These are phyloP conservation scores for Asterella californica DNA, from an alignment of 225 moss, liverwort and hornwort species.

Conservation along the genomic window DNA sequence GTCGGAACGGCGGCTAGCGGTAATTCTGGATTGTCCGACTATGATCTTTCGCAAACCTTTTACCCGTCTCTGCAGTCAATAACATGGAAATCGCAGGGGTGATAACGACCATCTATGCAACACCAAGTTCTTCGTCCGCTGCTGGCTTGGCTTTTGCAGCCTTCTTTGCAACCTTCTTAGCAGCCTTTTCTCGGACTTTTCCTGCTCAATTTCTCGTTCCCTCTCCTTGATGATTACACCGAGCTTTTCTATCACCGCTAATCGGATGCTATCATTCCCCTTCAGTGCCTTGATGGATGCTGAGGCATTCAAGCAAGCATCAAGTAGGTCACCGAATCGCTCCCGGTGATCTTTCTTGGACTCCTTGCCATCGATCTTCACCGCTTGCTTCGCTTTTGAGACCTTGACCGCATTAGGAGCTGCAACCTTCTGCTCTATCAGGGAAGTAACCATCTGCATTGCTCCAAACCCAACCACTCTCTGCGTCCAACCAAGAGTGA, in stretches of 20 bases:
- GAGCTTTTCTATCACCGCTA: slow-evolving; percentile 65
- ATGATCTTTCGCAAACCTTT: background rate
- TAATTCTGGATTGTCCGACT: background rate
- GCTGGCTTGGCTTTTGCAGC: slow-evolving; percentile 20
- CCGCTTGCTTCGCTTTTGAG: slow-evolving; percentile 62
- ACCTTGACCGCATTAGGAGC: slow-evolving; percentile 70
- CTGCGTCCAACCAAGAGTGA: slow-evolving; percentile 1
- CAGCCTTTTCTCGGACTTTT: background rate
- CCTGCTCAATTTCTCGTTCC: slow-evolving; percentile 53
- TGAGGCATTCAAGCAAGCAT: slow-evolving; percentile 68
- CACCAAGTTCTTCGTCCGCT: slow-evolving; percentile 10
- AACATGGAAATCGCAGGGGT: background rate
- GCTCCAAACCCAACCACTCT: too few species aligned
- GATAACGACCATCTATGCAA: background rate
- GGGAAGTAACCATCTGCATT: slow-evolving; percentile 23
- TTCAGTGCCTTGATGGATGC: slow-evolving; percentile 67
- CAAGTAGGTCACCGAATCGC: slow-evolving; percentile 53
- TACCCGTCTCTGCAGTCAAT: too few species aligned
- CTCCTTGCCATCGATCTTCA: slow-evolving; percentile 40
- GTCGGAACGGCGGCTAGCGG: background rate
- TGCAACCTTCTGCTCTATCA: slow-evolving; percentile 36
- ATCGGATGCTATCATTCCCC: slow-evolving; percentile 66
- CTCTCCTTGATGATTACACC: slow-evolving; percentile 71
- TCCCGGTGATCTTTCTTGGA: too few species aligned
- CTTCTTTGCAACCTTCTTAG: slow-evolving; percentile 52